Conservation (phyloP, 208 protist genomes). For the Wallacemonas sp. region DNA sequence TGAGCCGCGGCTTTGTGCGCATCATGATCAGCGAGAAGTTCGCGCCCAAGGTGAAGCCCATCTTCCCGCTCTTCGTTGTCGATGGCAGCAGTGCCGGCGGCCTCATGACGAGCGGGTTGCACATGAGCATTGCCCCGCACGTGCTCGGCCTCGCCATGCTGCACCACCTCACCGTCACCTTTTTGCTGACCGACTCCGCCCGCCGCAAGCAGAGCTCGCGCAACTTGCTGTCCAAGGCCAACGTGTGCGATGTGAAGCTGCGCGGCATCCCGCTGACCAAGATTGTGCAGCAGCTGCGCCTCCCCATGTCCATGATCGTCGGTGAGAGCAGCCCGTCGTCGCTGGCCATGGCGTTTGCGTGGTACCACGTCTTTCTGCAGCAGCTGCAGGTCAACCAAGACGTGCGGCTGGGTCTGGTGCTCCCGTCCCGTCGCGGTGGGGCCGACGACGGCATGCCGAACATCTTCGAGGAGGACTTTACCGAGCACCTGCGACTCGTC, state of each 20-base stretch:
- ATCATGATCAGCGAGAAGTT: slow-evolving; percentile 65
- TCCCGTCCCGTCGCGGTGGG: slow-evolving; percentile 61
- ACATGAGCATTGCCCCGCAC: slow-evolving; percentile 82
- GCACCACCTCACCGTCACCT: slow-evolving; percentile 83
- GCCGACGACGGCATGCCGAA: slow-evolving; percentile 86
- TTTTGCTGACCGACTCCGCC: slow-evolving; percentile 63
- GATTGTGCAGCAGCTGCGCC: slow-evolving; percentile 73
- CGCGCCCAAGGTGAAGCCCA: slow-evolving; percentile 54
- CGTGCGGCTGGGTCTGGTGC: slow-evolving; percentile 72
- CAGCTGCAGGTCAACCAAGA: slow-evolving; percentile 68
- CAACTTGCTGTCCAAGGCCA: slow-evolving; percentile 62
- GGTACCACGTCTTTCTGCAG: slow-evolving; percentile 81
- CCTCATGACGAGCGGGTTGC: slow-evolving; percentile 64
- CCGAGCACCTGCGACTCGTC: slow-evolving; percentile 64
- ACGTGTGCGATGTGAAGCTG: slow-evolving; percentile 83
- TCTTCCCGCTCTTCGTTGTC: slow-evolving; percentile 84
- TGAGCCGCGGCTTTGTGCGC: slow-evolving; percentile 88
- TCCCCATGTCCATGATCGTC: slow-evolving; percentile 85
- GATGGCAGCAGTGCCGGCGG: slow-evolving; percentile 82
- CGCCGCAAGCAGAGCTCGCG: slow-evolving; percentile 64
- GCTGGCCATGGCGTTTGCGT: slow-evolving; percentile 65
- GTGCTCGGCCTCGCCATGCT: slow-evolving; percentile 87
- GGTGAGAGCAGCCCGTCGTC: slow-evolving; percentile 55
- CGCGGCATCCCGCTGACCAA: slow-evolving; percentile 89
- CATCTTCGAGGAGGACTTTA: slow-evolving; percentile 79